phyloP scores from a whole-genome alignment of 2,329 filamentous ascomycete species.

The Aquanectria penicillioides region DNA sequence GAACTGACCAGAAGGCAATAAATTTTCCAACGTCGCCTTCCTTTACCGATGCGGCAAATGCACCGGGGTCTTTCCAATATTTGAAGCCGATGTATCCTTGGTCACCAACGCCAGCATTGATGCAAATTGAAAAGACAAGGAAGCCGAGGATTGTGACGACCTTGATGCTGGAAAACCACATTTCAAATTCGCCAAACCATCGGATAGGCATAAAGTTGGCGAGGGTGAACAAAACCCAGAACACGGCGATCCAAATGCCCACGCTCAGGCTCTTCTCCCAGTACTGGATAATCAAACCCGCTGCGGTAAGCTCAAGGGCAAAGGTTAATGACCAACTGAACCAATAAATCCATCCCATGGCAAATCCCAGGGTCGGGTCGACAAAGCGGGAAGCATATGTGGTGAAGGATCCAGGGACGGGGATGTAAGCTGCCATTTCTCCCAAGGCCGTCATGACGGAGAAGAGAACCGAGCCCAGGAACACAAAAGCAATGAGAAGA shows the following conservation, averaged over 20 bases:
- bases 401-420: constrained; percentile 80
- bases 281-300: constrained; percentile 79
- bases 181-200: constrained; percentile 81
- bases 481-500: constrained; percentile 73
- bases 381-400: constrained; percentile 80
- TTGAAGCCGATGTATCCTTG: constrained; percentile 79
- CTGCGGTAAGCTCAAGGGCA: constrained; percentile 77
- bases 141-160: constrained; percentile 79
- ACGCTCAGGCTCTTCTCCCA: constrained; percentile 72
- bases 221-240: constrained; percentile 75
- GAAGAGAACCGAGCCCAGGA: constrained; percentile 77
- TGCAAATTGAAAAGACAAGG: constrained; percentile 79
- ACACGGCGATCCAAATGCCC: constrained; percentile 77
- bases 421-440: constrained; percentile 82
- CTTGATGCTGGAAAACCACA: constrained; percentile 82
- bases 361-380: constrained; percentile 76
- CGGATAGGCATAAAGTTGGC: constrained; percentile 78
- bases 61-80: constrained; percentile 75
- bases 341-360: constrained; percentile 89
- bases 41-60: constrained; percentile 72
- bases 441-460: constrained; percentile 76
- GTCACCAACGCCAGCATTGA: constrained; percentile 77
- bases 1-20: constrained; percentile 75
- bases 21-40: constrained; percentile 67
- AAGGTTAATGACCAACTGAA: constrained; percentile 80